Base-by-base conservation (phyloP, 179 eudicot species). In the Nepenthes alata region DNA sequence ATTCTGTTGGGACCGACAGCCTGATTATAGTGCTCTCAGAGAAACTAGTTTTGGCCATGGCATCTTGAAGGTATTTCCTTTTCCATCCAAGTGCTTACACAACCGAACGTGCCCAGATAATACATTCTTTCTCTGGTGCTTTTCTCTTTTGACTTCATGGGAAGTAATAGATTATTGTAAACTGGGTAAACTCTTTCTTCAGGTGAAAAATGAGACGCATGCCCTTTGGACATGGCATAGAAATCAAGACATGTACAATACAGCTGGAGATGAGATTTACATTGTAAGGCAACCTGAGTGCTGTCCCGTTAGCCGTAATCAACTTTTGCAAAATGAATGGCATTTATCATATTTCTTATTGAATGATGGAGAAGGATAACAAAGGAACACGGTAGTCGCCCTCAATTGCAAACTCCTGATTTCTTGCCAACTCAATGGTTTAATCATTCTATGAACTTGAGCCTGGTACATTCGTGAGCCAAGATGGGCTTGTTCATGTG, bases 1-100 rank as follows among this genome's bases (percentile, higher is more conserved):
- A 60, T 93, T 93, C 66, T 93, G 98, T 61, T 93, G 98, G 98
- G 97, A 86, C 66, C 81, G 64, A 45, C 98, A 93, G 68, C 98
- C 97, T 59, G 97, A 89, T 68, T 93, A 67, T 67, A 89, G 97
- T 48, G 97, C 98, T 10, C 85, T 73, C 69, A 86, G 98, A 66
- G 98, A 93, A 74, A 81, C 80, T 62, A 93, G 98, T 84, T 93
- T 93, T 63, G 98, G 98, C 60, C 98, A 93, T 71, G 98, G 98
- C 38, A 87, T 93, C 47, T 83, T 93, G 35, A 95, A 93, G 97
- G 97, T 91, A 73, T 61, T 53, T 47, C 44, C 50, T 13, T 35
- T 35, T 60, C 14, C 53, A 45, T 47, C 15, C n/a, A 4, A 4
- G 6, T 25, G 25, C 25, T 25, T 25, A 25, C 25, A 25, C 25